Percentiles rank a stretch among this genome's conserved stretches.
These are phyloP conservation scores for Zymoseptoria passerinii DNA, from an alignment of 2,329 filamentous ascomycete genomes.

Conservation along the genomic window DNA sequence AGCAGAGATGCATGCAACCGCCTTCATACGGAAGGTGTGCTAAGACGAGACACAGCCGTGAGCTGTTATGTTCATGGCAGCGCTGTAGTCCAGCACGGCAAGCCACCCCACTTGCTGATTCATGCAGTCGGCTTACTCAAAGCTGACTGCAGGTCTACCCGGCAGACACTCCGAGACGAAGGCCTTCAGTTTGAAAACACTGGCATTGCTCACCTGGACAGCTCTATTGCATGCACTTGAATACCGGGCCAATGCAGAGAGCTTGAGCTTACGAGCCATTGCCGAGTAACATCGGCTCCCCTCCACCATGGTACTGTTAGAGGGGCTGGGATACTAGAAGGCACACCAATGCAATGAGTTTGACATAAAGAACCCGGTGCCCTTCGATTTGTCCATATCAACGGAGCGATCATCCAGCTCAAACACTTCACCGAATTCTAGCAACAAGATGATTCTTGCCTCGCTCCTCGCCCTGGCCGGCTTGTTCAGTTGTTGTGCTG, in stretches of 20 bases:
- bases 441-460: conserved; percentile 7
- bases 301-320: not conserved
- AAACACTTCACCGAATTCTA: not conserved
- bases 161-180: not conserved
- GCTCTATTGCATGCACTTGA: not conserved
- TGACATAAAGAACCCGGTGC: not conserved
- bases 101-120: not conserved
- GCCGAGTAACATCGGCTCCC: not conserved
- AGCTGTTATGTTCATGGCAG: not conserved
- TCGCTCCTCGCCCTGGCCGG: conserved; percentile 5
- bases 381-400: not conserved
- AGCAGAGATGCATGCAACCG: not conserved
- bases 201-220: not conserved
- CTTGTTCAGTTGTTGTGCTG: conserved; percentile 3
- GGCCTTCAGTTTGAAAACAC: not conserved
- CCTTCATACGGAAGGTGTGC: not conserved
- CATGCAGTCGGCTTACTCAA: not conserved
- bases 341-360: not conserved
- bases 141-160: not conserved
- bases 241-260: not conserved
- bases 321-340: not conserved
- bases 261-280: not conserved
- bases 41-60: not conserved
- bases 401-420: not conserved
- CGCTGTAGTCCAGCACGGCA: too few relatives aligned